phyloP scores from a whole-genome alignment of 2,329 filamentous ascomycete species.

The Drechslerella dactyloides region DNA sequence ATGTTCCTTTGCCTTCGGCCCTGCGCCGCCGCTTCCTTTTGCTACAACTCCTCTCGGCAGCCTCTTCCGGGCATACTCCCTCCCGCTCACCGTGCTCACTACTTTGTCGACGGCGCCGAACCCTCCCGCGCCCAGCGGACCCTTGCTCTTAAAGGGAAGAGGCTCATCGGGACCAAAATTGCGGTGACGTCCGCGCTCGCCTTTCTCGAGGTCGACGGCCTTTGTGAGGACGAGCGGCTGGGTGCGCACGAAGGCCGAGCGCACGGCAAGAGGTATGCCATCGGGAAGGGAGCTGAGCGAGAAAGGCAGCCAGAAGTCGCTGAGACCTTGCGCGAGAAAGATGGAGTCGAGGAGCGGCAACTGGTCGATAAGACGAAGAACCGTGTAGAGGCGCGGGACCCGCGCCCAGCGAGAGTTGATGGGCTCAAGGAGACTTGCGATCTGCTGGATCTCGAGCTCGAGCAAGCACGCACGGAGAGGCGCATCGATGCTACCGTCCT shows the following conservation, averaged over 20 bases:
- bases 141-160: slow-evolving; percentile 45
- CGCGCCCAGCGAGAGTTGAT: slow-evolving; percentile 32
- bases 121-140: slow-evolving; percentile 52
- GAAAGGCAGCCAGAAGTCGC: slow-evolving; percentile 52
- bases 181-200: slow-evolving; percentile 38
- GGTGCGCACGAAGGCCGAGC: slow-evolving; percentile 45
- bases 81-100: slow-evolving; percentile 52
- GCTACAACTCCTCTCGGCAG: slow-evolving; percentile 50
- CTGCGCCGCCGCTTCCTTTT: slow-evolving; percentile 34
- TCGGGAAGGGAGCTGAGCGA: slow-evolving; percentile 49
- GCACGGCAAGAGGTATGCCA: slow-evolving; percentile 18
- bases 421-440: slow-evolving; percentile 18
- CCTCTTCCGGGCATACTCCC: slow-evolving; percentile 56
- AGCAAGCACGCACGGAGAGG: slow-evolving; percentile 3
- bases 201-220: slow-evolving; percentile 50
- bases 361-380: slow-evolving; percentile 51
- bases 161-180: slow-evolving; percentile 48
- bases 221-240: slow-evolving; percentile 50
- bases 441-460: slow-evolving; percentile 18
- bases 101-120: slow-evolving; percentile 54
- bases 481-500: neutral
- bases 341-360: slow-evolving; percentile 46
- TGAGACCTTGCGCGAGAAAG: slow-evolving; percentile 50
- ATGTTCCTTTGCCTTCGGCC: slow-evolving; percentile 50
- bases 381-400: slow-evolving; percentile 50